phyloP scores from a whole-genome alignment of 1,139 yeast genomes.

The Hyphopichia pseudoburtonii region DNA sequence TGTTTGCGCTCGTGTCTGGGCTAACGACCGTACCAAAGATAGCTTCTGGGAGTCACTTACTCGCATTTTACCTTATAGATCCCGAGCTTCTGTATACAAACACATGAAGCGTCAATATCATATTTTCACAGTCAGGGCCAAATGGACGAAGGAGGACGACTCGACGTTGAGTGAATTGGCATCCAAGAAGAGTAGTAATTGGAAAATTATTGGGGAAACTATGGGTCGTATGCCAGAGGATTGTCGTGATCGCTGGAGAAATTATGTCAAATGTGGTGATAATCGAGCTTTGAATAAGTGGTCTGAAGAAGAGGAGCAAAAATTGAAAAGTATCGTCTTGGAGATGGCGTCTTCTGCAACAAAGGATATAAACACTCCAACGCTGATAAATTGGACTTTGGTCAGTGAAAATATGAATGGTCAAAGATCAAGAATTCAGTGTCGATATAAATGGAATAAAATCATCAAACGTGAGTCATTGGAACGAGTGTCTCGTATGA shows the following conservation, averaged over 20 bases:
- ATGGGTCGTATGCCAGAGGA: conserved; percentile 97
- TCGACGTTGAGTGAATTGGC: conserved; percentile 61
- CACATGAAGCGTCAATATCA: conserved; percentile 90
- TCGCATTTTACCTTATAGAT: conserved; percentile 75
- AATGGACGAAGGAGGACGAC: conserved; percentile 86
- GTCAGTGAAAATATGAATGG: conserved; percentile 92
- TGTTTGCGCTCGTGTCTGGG: conserved; percentile 84
- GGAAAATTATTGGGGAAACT: conserved; percentile 77
- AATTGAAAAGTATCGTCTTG: conserved; percentile 55
- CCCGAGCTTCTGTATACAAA: conserved; percentile 86
- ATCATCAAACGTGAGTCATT: conserved; percentile 60
- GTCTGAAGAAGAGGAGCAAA: conserved; percentile 70
- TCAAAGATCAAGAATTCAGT: conserved; percentile 83
- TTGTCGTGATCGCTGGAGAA: conserved; percentile 94
- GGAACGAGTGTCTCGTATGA: conserved; percentile 50
- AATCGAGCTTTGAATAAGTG: conserved; percentile 75
- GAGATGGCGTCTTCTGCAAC: conserved; percentile 32
- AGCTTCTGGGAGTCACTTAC: conserved; percentile 85
- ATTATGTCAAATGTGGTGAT: conserved; percentile 86
- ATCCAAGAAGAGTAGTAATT: conserved; percentile 69
- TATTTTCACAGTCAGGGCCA: conserved; percentile 81
- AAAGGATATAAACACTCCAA: conserved; percentile 17
- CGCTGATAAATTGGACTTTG: conserved; percentile 77
- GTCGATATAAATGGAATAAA: conserved; percentile 93
- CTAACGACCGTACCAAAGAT: conserved; percentile 79